Evolutionary conservation across 257 asterid species (phyloP).

Genomic region (Verbascum thapsus): DNA sequence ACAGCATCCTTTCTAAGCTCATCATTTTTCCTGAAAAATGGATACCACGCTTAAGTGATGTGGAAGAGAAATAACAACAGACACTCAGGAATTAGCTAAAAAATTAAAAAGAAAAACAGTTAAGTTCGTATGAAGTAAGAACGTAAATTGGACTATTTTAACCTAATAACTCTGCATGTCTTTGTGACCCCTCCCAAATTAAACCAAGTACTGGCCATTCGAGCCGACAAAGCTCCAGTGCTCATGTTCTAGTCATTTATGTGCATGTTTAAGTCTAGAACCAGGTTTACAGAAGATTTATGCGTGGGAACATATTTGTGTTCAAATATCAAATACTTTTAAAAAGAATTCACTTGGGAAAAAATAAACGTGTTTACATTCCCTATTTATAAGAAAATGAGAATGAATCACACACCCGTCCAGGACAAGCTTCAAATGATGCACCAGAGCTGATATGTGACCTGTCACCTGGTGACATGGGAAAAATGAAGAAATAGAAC

Average conservation of each 20-base stretch:
- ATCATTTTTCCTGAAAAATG: slow-evolving; percentile 72
- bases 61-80: slow-evolving; percentile 10
- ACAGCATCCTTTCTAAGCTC: slow-evolving; percentile 91
- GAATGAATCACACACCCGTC: slow-evolving; percentile 76
- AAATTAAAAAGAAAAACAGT: not conserved
- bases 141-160: not conserved
- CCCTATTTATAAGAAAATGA: slow-evolving; percentile 26
- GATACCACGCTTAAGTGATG: slow-evolving; percentile 23
- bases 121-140: not conserved
- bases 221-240: not conserved
- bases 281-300: slow-evolving; percentile 5
- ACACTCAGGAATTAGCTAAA: slow-evolving; percentile 24
- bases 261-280: slow-evolving; percentile 2
- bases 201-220: not conserved
- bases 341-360: not conserved
- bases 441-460: slow-evolving; percentile 96
- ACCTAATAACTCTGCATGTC: slow-evolving; percentile 20
- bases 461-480: slow-evolving; percentile 75
- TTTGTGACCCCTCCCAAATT: no score
- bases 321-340: slow-evolving; percentile 22
- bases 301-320: slow-evolving; percentile 12
- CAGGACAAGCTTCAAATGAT: slow-evolving; percentile 95
- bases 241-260: not conserved
- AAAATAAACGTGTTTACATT: slow-evolving; percentile 24
- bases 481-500: slow-evolving; percentile 9